phyloP scores from a whole-genome alignment of 2,329 filamentous ascomycete species.

The Helotiales sp. region DNA sequence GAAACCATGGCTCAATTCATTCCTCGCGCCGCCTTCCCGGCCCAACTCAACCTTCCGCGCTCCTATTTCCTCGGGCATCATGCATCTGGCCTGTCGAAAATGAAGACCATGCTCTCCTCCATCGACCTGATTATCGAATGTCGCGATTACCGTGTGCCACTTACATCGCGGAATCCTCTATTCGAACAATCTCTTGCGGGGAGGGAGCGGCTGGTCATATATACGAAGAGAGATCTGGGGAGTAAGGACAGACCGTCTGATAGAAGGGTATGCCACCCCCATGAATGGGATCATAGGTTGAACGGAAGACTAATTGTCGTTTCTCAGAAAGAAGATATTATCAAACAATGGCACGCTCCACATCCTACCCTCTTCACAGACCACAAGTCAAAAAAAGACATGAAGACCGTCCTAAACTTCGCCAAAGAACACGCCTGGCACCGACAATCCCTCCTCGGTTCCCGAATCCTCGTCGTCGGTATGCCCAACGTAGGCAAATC shows the following conservation, averaged over 20 bases:
- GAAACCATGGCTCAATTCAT: conserved; percentile 57
- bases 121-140: conserved; percentile 93
- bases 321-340: conserved; percentile 54
- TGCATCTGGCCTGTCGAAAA: conserved; percentile 76
- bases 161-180: conserved; percentile 87
- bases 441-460: conserved; percentile 72
- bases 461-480: conserved; percentile 85
- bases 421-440: conserved; percentile 56
- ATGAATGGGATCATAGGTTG: not conserved
- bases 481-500: conserved; percentile 99
- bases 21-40: conserved; percentile 74
- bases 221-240: conserved; percentile 86
- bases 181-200: conserved; percentile 80
- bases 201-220: conserved; percentile 79
- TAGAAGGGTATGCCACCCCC: too few species aligned
- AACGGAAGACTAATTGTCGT: not conserved
- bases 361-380: conserved; percentile 58
- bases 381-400: conserved; percentile 51
- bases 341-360: conserved; percentile 58
- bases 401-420: conserved; percentile 50
- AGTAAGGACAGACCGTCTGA: conserved; percentile 48
- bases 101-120: conserved; percentile 78
- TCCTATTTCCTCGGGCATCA: conserved; percentile 98
- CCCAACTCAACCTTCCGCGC: conserved; percentile 75
- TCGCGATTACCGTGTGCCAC: conserved; percentile 87